Base-by-base conservation (phyloP, 2,329 filamentous ascomycete species). In the Curvularia sp. region DNA sequence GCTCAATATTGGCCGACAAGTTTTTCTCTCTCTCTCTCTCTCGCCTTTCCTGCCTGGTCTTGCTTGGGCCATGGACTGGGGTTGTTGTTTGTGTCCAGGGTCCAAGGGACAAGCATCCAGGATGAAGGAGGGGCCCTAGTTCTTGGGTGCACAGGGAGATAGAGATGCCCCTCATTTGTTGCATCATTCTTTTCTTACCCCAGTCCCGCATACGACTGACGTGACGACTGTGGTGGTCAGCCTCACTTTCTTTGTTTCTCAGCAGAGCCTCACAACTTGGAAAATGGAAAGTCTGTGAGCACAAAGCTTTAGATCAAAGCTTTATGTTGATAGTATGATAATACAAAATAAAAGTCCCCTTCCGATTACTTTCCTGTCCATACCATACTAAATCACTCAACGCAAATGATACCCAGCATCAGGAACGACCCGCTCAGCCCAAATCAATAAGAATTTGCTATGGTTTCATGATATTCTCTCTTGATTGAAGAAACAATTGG, bases 401-500 rank as follows among this genome's bases (percentile, higher is more conserved):
- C 15, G 13, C 15, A 38, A 38, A 38, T 5, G 13, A 38, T 5
- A 38, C 15, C 15, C 35, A 38, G 15, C 13, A 6, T 13, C 9
- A 41, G 8, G 26, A 38, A 38, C 20, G 20, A 30, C 15, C 31
- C 41, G 55, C 57, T 41, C 50, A 56, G 42, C 35, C 38, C 53
- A 52, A 47, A 22, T 44, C 46, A 49, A 56, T 46, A 35, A 56
- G 24, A 18, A 48, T 59, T 41, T 48, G 53, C 50, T 43, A 39
- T 56, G 39, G 39, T 59, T 43, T 56, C 57, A 49, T 59, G 39
- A 56, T 42, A 48, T 28, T 42, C 53, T 55, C 56, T 56, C 53
- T 55, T 51, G 39, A 51, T 47, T 24, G 30, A 55, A 55, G 39
- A 53, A 38, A 55, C 35, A 55, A 41, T 53, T 65, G 61, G 63